Base-by-base conservation (phyloP, 2,329 filamentous ascomycete genomes). In the Metarhizium brunneum region DNA sequence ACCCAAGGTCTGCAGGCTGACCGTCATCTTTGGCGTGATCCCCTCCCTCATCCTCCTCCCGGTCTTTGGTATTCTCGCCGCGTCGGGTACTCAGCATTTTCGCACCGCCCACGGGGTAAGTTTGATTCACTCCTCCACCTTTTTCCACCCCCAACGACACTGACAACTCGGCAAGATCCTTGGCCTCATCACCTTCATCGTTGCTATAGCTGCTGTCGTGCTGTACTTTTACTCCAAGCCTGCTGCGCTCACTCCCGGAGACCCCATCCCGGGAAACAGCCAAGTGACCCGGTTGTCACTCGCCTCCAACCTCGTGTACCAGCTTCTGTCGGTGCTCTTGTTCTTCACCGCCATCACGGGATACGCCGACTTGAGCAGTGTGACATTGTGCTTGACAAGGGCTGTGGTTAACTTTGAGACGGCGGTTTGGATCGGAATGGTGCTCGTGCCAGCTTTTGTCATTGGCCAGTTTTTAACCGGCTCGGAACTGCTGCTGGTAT, bases 91-190 rank as follows among this genome's bases (percentile, higher is more conserved):
- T 25, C 25, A 50, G 2, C 64, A 70, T 42, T 68, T 69, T 56
- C 58, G 60, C 8, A 66, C 64, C 4, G 57, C 62, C 2, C 68
- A 71, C 29, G 65, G 62, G 0, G 66, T 70, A 62, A 58, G 66
- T 61, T 8, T 48, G 16, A 52, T 40, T 7, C 30, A 20, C 2
- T 10, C 36, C 43, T 4, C 43, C 29, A 18, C 7, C 2, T 6
- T 36, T 18, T 10, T 32, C 18, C 42, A 20, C 11, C 11, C 25
- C 4, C 4, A 8, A 11, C 18, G 30, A 10, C 38, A n/a, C 10
- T 57, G 10, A 53, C 49, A 6, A n/a, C 14, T 49, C 30, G 3
- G 11, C 38, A 20, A 69, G 67, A 58, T 69, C 16, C 54, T 69
- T 30, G 62, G 65, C 20, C 58, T 68, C 8, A 45, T 68, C 10